Base-by-base conservation (phyloP, 805 yeast species). In the Myxozyma sirexii region DNA sequence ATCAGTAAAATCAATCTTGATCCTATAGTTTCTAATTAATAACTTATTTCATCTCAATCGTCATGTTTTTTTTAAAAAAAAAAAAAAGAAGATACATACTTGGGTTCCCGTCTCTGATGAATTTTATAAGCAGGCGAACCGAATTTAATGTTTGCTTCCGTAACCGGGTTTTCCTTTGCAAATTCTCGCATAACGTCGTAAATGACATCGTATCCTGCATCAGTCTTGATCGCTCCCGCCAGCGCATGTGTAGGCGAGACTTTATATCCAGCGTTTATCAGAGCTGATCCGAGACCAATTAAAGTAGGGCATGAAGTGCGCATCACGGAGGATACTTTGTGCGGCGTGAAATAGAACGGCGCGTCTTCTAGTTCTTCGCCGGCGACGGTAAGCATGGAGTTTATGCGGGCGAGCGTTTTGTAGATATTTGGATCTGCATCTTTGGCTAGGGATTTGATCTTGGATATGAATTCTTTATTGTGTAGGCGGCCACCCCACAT, bases 341-440 rank as follows among this genome's bases (percentile, higher is more conserved):
- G 86, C 37, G 96, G 88, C 58, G 88, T 84, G 76, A 93, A 86
- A 74, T 90, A 94, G 71, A 94, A 91, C 27, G 92, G 96, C 0
- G 81, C 71, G 23, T 81, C 72, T 21, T 82, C 72, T 41, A 93
- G 69, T 73, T 94, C 99, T 64, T 81, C 81, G 41, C 72, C 69
- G 4, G 97, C 98, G 69, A 93, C 77, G 0, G 94, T 88, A 31
- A 91, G 76, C 98, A 94, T 94, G 13, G 98, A 98, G 71, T 85
- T 84, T 45, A 94, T 89, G 71, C 99, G 80, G 59, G 88, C 86
- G 24, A 82, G 78, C 0, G 99, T 94, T 49, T 87, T 87, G 72
- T 90, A 94, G 0, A 81, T 78, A 4, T 78, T 81, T 27, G 79
- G 78, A 56, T 80, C 84, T 23, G 84, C 79, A 3, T 21, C 41